These are phyloP conservation scores for Tinospora cordifolia DNA, from an alignment of 164 flowering plant species.

Conservation along the genomic window DNA sequence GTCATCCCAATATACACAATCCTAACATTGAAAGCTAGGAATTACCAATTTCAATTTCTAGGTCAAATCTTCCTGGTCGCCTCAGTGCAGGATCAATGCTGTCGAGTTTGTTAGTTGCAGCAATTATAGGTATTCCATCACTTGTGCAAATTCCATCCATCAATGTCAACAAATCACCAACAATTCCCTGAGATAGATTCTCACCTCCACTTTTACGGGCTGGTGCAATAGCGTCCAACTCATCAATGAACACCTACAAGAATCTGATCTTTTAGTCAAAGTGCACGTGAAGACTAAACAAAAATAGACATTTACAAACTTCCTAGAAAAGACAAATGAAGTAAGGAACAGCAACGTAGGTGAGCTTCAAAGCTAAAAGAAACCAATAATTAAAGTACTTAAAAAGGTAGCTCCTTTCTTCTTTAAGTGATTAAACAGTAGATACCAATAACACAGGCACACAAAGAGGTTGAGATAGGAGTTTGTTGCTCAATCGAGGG, in stretches of 20 bases:
- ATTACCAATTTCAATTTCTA: conserved; percentile 88
- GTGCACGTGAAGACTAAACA: background rate
- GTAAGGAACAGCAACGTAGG: background rate
- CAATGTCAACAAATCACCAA: conserved; percentile 72
- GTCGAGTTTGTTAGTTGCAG: conserved; percentile 84
- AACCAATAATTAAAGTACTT: no score
- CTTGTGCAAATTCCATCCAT: conserved; percentile 77
- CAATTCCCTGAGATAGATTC: conserved; percentile 80
- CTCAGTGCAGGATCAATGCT: conserved; percentile 89
- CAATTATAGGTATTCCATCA: conserved; percentile 64
- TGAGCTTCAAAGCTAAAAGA: no score
- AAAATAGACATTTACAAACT: background rate
- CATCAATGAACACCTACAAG: conserved; percentile 87
- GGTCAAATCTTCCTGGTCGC: conserved; percentile 87
- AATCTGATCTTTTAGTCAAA: background rate
- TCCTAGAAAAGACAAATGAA: background rate
- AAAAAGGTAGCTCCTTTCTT: no score
- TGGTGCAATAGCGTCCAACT: conserved; percentile 97
- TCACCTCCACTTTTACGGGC: conserved; percentile 84
- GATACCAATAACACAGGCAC: no score
- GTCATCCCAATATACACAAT: background rate
- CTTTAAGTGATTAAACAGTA: no score
- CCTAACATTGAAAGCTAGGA: conserved; percentile 1
- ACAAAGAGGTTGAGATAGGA: no score
- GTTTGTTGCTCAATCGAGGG: no score